phyloP scores from a whole-genome alignment of 1,284 basidiomycete genomes.

The Acaromyces ingoldii region DNA sequence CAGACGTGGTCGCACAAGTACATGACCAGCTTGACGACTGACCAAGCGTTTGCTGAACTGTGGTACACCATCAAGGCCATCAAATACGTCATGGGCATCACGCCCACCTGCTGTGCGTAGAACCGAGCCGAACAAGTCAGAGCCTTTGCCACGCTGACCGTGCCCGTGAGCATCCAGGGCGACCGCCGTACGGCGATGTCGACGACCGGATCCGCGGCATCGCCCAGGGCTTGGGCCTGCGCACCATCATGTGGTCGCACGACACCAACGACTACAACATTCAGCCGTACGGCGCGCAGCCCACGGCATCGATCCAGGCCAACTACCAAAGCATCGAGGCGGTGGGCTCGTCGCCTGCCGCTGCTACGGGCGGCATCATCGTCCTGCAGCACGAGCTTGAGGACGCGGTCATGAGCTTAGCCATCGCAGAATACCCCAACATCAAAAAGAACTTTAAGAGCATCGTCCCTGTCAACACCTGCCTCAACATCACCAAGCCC shows the following conservation, averaged over 20 bases:
- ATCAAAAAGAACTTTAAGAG: conserved; percentile 41
- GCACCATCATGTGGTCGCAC: conserved; percentile 56
- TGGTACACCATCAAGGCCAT: conserved; percentile 58
- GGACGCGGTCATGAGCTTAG: conserved; percentile 38
- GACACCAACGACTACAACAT: conserved; percentile 55
- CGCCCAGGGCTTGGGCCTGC: conserved; percentile 55
- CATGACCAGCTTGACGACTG: conserved; percentile 56
- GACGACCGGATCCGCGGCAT: conserved; percentile 59
- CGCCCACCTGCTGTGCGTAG: conserved; percentile 54
- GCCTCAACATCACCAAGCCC: conserved; percentile 49
- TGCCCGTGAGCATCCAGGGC: neutral
- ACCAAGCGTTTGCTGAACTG: conserved; percentile 58
- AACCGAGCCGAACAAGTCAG: neutral
- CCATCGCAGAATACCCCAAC: conserved; percentile 36
- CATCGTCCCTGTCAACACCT: conserved; percentile 45
- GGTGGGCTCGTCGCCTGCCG: conserved; percentile 1
- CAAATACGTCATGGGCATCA: conserved; percentile 56
- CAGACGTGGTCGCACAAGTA: conserved; percentile 55
- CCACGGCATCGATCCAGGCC: conserved; percentile 37
- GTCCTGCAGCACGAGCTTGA: conserved; percentile 49
- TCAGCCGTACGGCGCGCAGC: conserved; percentile 39
- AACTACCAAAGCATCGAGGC: conserved; percentile 50
- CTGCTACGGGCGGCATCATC: conserved; percentile 39
- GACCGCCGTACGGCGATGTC: conserved; percentile 55
- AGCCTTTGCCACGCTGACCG: neutral